Evolutionary conservation across 768 basidiomycete species (phyloP), one percentile per base, ranked within the genome.

Genomic region (Pleurotus salmoneostramineus): DNA sequence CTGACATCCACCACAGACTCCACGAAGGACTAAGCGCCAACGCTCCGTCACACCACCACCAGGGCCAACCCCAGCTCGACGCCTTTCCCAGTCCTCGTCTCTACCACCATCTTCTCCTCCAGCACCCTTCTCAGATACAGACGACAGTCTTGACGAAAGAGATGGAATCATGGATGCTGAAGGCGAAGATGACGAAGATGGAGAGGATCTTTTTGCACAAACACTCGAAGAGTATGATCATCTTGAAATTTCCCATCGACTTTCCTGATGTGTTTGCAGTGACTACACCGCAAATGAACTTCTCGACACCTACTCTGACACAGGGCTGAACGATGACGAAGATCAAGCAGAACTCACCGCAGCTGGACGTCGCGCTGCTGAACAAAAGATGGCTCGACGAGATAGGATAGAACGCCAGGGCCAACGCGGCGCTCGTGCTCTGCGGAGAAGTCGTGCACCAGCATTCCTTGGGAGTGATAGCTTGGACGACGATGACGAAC

Each of bases 131-230:
- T 88, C 88, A 4, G 95, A 97, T 63, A 89, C 92, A 27, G 91
- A 95, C 56, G 93, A 93, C 21, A 87, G 83, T 57, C 56, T 89
- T 37, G 86, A 87, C 42, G 89, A 91, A 59, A 81, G 83, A 7
- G 87, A 89, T 62, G 83, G 79, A 1, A 78, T 89, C 3, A 75
- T 69, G 56, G 84, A 89, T 64, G 73, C 83, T 11, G 85, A 85
- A n/a, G 87, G 85, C 52, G 88, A 81, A 3, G 83, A 79, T 5
- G 76, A 77, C 32, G 91, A 85, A 4, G 91, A 84, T 14, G 91
- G 88, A 8, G 93, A 82, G 70, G 96, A 98, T 74, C 83, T 99
- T 44, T 98, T 95, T 70, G 91, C 80, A 35, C 85, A 94, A n/a
- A 78, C 76, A 50, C 71, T 92, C 58, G 83, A 89, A 70, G 80